Base-by-base conservation (phyloP, 805 yeast genomes). In the Yarrowia bubula region DNA sequence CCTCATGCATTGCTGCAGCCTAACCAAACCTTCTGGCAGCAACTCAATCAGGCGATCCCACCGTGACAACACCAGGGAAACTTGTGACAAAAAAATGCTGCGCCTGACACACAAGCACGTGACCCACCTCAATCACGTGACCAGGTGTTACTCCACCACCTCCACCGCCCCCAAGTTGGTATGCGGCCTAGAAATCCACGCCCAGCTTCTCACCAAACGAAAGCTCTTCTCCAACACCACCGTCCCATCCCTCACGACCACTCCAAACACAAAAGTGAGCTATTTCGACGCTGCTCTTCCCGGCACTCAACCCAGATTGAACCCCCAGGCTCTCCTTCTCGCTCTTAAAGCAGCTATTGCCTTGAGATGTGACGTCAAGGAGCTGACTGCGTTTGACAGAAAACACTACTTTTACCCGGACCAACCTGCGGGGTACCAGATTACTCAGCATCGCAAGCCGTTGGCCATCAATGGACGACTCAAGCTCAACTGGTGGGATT, bases 351-450 rank as follows among this genome's bases (percentile, higher is more conserved):
- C 96, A 0, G 92, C 96, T 0, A 74, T 83, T 1, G 90, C 95
- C 0, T 75, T 92, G 62, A 80, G 87, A 38, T 83, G 90, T 66
- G 73, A 79, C 0, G 80, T 95, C 14, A 83, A 83, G 66, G 68
- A 75, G 0, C 68, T 72, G 8, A 88, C 93, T 0, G 79, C 86
- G 1, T 95, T 95, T 74, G 99, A 95, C 72, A 80, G 99, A 69
- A 95, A 95, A 75, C 99, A 95, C 74, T 95, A 95, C 74, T 92
- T 95, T 75, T 95, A 95, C 74, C 93, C 92, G 1, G 99, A 95
- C 75, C 98, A 95, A 74, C 99, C 99, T 0, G 76, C 89, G 63
- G 99, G 99, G 0, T 95, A 92, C 75, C 99, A 95, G 74, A 88
- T 95, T 58, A 95, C 99, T 0, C 99, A 95, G 75, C 89, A 85